These are phyloP conservation scores for Colletotrichum acutatum DNA, from an alignment of 2,329 filamentous ascomycete genomes.

Conservation along the genomic window DNA sequence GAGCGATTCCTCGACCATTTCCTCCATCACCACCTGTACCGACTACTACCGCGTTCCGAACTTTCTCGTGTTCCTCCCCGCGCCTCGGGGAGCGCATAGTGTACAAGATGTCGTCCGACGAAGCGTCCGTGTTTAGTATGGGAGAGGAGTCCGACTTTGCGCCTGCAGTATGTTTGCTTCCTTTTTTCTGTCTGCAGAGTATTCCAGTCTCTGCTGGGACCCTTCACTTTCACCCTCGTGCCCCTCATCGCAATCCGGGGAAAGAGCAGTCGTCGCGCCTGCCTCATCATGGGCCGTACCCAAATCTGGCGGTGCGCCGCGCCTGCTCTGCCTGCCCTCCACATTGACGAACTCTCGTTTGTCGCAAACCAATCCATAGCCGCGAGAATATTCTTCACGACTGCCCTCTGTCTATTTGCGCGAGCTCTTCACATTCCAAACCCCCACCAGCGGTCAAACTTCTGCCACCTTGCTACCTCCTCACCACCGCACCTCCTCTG, in stretches of 20 bases:
- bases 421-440: background rate
- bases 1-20: background rate
- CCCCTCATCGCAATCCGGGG: background rate
- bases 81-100: slow-evolving; percentile 23
- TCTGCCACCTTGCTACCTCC: background rate
- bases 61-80: slow-evolving; percentile 18
- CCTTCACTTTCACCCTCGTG: background rate
- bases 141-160: slow-evolving; percentile 54
- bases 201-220: slow-evolving; percentile 6
- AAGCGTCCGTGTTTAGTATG: slow-evolving; percentile 53
- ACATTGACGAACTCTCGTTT: background rate
- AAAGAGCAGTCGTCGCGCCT: slow-evolving; percentile 4
- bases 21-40: slow-evolving; percentile 2
- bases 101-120: slow-evolving; percentile 67
- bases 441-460: background rate
- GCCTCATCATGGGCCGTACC: background rate
- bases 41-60: slow-evolving; percentile 18
- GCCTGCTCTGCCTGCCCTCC: background rate
- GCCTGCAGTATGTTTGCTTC: slow-evolving; percentile 48
- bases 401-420: background rate
- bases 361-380: background rate
- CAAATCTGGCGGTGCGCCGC: background rate
- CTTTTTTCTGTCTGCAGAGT: background rate
- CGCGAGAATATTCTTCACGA: background rate
- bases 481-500: background rate